These are phyloP conservation scores for Geranium rotundifolium DNA, from an alignment of 345 rosid genomes.

Conservation along the genomic window DNA sequence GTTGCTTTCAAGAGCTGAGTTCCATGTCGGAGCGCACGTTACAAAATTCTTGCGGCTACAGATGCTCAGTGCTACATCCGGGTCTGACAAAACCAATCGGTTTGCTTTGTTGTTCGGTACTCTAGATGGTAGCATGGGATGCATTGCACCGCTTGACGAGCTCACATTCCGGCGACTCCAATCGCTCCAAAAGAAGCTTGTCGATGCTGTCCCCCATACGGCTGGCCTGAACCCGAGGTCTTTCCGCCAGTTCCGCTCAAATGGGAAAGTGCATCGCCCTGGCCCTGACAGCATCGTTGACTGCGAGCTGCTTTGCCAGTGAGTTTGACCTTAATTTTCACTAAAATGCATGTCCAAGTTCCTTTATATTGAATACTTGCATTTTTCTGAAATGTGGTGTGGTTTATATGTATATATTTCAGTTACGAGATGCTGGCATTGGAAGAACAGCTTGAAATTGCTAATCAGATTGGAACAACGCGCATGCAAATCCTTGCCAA, in stretches of 20 bases:
- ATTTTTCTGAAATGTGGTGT: neutral
- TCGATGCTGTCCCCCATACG: conserved; percentile 81
- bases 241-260: conserved; percentile 71
- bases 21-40: conserved; percentile 86
- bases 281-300: conserved; percentile 96
- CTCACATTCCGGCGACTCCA: conserved; percentile 86
- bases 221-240: conserved; percentile 92
- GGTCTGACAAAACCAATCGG: conserved; percentile 78
- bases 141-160: conserved; percentile 92
- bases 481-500: conserved; percentile 69
- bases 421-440: conserved; percentile 85
- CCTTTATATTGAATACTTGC: no score
- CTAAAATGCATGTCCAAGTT: no score
- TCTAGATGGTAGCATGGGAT: conserved; percentile 87
- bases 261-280: conserved; percentile 80
- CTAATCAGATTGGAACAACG: conserved; percentile 78
- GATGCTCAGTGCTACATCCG: conserved; percentile 61
- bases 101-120: conserved; percentile 82
- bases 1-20: conserved; percentile 89
- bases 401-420: conserved; percentile 20
- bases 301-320: conserved; percentile 88
- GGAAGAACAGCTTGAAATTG: conserved; percentile 84
- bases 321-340: conserved; percentile 22
- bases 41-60: conserved; percentile 83
- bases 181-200: conserved; percentile 81